Conservation (phyloP, 2,329 filamentous ascomycete genomes). For the Botrytis galanthina region DNA sequence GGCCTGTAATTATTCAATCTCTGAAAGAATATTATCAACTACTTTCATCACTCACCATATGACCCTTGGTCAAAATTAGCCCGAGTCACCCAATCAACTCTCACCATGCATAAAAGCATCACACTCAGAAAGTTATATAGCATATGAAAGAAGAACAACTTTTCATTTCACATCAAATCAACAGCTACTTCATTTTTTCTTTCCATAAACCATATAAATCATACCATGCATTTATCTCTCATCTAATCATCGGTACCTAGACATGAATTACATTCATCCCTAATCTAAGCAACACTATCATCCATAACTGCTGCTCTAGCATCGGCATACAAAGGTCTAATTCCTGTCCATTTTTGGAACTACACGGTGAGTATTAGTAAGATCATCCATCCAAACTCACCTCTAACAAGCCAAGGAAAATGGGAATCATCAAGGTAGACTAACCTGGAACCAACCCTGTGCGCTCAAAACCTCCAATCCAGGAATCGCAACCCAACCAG, state of each 20-base stretch:
- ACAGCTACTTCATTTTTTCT: neutral
- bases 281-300: constrained; percentile 15
- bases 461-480: constrained; percentile 86
- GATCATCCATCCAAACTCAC: constrained; percentile 27
- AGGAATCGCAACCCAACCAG: constrained; percentile 79
- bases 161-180: neutral
- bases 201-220: no score
- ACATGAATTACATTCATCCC: neutral
- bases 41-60: neutral
- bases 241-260: neutral
- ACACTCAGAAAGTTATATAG: neutral
- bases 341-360: constrained; percentile 84
- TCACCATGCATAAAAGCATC: neutral
- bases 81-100: neutral
- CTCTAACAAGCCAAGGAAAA: neutral
- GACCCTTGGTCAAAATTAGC: neutral
- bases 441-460: constrained; percentile 84
- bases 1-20: neutral
- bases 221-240: neutral
- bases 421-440: constrained; percentile 33
- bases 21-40: neutral
- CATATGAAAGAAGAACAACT: neutral
- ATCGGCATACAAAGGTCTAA: constrained; percentile 68
- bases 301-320: constrained; percentile 60
- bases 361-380: constrained; percentile 37